Evolutionary conservation across 768 basidiomycete species (phyloP).

Genomic region (Galerina sulciceps): DNA sequence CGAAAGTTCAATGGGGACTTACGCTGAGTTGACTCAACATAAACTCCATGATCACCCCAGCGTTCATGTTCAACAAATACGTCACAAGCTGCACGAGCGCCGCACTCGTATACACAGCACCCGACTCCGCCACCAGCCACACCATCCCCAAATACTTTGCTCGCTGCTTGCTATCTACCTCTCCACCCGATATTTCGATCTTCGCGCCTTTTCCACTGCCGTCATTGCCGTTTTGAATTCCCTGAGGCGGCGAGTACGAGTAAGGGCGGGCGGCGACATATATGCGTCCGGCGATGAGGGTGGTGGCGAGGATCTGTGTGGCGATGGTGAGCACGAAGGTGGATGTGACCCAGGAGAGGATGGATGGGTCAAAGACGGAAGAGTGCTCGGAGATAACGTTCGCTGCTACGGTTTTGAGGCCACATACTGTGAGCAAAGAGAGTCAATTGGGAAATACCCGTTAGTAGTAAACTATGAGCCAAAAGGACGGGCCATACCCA

Average conservation of each 20-base stretch:
- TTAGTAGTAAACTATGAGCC: background rate
- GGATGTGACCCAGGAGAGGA: constrained; percentile 30
- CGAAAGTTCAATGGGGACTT: background rate
- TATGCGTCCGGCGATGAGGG: constrained; percentile 26
- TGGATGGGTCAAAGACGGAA: constrained; percentile 30
- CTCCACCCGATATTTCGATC: constrained; percentile 2
- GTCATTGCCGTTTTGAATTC: background rate
- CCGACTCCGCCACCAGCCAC: constrained; percentile 28
- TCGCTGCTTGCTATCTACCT: constrained; percentile 8
- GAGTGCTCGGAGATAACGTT: constrained; percentile 22
- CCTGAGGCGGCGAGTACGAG: background rate
- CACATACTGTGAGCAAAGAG: constrained; percentile 17
- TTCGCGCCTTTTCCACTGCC: background rate
- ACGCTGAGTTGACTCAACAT: constrained; percentile 30
- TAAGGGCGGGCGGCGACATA: constrained; percentile 22
- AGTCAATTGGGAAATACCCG: background rate
- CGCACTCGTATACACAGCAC: constrained; percentile 29
- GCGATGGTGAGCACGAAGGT: constrained; percentile 30
- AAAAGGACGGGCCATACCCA: constrained; percentile 10
- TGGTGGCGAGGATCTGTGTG: constrained; percentile 29
- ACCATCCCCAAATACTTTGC: constrained; percentile 24
- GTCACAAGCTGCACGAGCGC: constrained; percentile 29
- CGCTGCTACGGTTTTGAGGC: constrained; percentile 28
- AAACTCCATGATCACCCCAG: constrained; percentile 31
- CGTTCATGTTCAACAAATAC: constrained; percentile 30